phyloP scores from a whole-genome alignment of 768 basidiomycete genomes.

The Suillus clintonianus region DNA sequence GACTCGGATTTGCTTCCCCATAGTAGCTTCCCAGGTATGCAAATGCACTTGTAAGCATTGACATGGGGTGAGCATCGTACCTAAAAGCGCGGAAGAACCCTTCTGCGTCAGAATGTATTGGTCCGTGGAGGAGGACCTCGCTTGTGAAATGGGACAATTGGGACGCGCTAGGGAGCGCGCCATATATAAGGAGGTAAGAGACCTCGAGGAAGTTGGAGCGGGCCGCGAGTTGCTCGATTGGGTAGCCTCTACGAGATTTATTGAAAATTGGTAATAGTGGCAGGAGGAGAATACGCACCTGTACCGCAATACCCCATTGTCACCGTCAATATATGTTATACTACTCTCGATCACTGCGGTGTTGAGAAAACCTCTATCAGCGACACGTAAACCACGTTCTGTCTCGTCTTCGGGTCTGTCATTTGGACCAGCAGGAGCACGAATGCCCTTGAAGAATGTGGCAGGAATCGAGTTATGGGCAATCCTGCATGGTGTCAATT shows the following conservation, averaged over 20 bases:
- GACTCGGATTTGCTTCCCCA: constrained; percentile 83
- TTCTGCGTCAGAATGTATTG: constrained; percentile 67
- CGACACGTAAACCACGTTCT: constrained; percentile 75
- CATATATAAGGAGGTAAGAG: constrained; percentile 89
- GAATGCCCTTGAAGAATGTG: constrained; percentile 78
- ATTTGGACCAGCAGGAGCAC: constrained; percentile 53
- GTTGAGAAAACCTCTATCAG: constrained; percentile 81
- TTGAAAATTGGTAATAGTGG: neutral
- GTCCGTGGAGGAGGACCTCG: constrained; percentile 79
- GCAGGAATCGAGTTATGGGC: constrained; percentile 78
- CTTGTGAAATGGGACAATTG: constrained; percentile 67
- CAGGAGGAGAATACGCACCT: constrained; percentile 42
- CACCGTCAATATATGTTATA: constrained; percentile 92
- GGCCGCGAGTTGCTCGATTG: constrained; percentile 87
- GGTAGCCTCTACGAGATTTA: constrained; percentile 67
- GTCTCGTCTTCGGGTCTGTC: constrained; percentile 84
- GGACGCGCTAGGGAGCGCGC: constrained; percentile 63
- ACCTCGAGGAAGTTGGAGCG: constrained; percentile 79
- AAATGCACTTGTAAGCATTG: constrained; percentile 84
- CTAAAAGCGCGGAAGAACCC: constrained; percentile 75
- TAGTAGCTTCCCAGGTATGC: constrained; percentile 89
- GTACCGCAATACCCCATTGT: constrained; percentile 80
- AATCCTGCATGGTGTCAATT: constrained; percentile 50
- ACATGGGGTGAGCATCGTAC: constrained; percentile 92
- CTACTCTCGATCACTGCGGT: constrained; percentile 78